Base-by-base conservation (phyloP, 441 rosid genomes). In the Erodium trifolium region DNA sequence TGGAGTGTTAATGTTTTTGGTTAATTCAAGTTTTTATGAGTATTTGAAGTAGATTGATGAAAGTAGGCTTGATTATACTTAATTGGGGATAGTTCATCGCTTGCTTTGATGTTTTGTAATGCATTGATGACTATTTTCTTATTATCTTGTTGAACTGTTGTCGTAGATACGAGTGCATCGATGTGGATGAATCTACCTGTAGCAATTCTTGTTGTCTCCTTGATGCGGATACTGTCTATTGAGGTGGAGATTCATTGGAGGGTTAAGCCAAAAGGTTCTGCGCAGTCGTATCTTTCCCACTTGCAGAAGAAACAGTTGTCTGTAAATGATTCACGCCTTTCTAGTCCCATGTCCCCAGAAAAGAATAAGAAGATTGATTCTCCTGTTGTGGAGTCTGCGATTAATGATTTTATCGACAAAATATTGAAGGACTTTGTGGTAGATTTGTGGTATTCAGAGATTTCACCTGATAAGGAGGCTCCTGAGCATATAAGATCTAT, bases 111-210 rank as follows among this genome's bases (percentile, higher is more conserved):
- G 17, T 11, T 8, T n/a, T 11, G 57, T n/a, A 23, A 23, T 23
- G 27, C 27, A 23, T 2, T 23, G 27, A 23, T 23, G 2, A 23
- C 27, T 23, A 23, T 23, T 8, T n/a, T 11, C 27, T 23, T 23
- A 23, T 51, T 51, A 13, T 51, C 17, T n/a, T 51, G 0, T 51
- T 51, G 7, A 3, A 14, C 4, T 51, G 18, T 51, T 51, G 17
- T 71, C 81, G 76, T 87, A 95, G 99, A 92, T 87, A 88, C 97
- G n/a, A 95, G 99, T 77, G 81, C 86, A 47, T 90, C 95, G 43
- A 89, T 92, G 98, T 88, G 88, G 99, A 85, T 89, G 86, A 95
- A 95, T 81, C 76, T 92, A 45, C 99, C 99, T 9, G 78, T 95
- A 72, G 88, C 96, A 34, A 77, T 90, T 62, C 83, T 89, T 53